Conservation (phyloP, 2,329 filamentous ascomycete species). For the Ascochyta rabiei region DNA sequence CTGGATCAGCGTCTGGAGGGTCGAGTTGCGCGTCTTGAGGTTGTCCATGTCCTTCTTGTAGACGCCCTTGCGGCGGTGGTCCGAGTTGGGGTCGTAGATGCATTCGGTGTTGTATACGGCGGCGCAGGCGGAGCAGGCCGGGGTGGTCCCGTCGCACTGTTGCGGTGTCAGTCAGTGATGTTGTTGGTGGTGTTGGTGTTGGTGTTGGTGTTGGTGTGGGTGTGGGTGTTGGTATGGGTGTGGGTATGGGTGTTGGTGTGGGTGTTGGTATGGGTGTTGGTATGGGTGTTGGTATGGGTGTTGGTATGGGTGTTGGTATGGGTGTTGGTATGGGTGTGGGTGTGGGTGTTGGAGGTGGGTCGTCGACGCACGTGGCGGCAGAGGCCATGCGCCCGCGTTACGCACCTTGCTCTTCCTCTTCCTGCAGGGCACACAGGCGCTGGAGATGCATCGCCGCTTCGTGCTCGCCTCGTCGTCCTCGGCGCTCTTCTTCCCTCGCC, state of each 20-base stretch:
- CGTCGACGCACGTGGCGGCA: constrained; percentile 4
- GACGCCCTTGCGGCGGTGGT: constrained; percentile 94
- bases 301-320: too few species aligned
- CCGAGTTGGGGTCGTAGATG: constrained; percentile 93
- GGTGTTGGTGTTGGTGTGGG: not conserved
- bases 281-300: too few species aligned
- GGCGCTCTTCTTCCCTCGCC: constrained; percentile 43
- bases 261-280: too few species aligned
- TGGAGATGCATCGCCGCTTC: constrained; percentile 52
- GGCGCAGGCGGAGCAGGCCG: constrained; percentile 92
- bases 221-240: too few species aligned
- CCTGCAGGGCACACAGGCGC: constrained; percentile 49
- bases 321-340: too few species aligned
- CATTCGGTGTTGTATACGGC: constrained; percentile 92
- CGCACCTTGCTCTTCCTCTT: constrained; percentile 51
- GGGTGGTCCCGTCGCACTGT: constrained; percentile 84
- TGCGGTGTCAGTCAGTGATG: constrained; percentile 17
- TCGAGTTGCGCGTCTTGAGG: constrained; percentile 84
- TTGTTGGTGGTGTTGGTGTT: not conserved
- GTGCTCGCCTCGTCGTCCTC: constrained; percentile 49
- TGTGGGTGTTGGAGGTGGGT: not conserved
- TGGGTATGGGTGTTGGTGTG: too few species aligned
- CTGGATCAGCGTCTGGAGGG: constrained; percentile 89
- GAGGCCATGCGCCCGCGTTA: not conserved
- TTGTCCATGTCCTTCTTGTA: constrained; percentile 93